phyloP scores from a whole-genome alignment of 1,284 basidiomycete species.

The Apiotrichum siamense region DNA sequence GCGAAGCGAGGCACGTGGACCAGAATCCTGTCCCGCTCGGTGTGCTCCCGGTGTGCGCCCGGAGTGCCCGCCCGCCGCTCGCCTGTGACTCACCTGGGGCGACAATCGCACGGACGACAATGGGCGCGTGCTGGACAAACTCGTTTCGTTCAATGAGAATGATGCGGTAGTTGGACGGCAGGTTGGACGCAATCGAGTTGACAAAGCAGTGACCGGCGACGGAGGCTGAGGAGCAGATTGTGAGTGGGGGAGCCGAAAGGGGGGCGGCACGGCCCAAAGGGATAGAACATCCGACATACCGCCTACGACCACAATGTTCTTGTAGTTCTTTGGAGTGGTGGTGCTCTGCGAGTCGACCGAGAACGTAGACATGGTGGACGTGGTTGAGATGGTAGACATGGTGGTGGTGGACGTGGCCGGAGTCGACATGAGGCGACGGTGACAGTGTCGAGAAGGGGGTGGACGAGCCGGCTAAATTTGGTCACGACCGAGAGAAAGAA shows the following conservation, averaged over 20 bases:
- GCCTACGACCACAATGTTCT: constrained; percentile 41
- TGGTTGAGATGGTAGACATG: neutral
- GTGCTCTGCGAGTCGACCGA: neutral
- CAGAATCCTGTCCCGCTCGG: too few species aligned
- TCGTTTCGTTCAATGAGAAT: constrained; percentile 48
- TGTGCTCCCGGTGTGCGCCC: too few species aligned
- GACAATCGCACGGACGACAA: constrained; percentile 46
- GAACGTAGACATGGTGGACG: neutral
- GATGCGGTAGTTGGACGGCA: constrained; percentile 47
- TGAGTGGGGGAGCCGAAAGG: neutral
- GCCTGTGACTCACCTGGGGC: constrained; percentile 43
- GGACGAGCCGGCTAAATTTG: too few species aligned
- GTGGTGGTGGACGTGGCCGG: constrained; percentile 18
- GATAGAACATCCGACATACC: constrained; percentile 22
- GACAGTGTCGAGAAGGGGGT: too few species aligned
- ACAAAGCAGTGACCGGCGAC: constrained; percentile 38
- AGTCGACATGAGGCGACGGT: too few species aligned
- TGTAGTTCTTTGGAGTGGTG: neutral
- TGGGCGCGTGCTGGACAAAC: constrained; percentile 44
- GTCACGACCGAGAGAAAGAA: too few species aligned
- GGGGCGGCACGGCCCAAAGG: too few species aligned
- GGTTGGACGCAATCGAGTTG: constrained; percentile 33
- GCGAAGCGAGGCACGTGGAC: too few species aligned
- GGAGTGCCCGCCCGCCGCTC: too few species aligned
- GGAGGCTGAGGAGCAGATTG: constrained; percentile 36